phyloP scores from a whole-genome alignment of 2,329 filamentous ascomycete species.

The Simplicillium sp. region DNA sequence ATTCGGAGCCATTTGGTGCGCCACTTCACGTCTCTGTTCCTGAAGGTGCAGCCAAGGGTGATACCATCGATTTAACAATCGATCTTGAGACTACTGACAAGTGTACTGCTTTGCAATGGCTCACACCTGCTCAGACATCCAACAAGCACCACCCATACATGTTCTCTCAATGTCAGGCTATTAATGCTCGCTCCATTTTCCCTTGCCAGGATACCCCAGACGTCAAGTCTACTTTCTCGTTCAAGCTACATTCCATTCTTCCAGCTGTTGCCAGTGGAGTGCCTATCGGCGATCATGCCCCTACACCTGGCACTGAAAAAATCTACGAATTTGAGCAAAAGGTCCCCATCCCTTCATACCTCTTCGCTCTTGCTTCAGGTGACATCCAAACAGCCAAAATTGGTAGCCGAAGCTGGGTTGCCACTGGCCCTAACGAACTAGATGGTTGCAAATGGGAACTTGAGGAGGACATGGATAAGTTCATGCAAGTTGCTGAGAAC shows the following conservation, averaged over 20 bases:
- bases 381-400: constrained; percentile 82
- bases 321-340: constrained; percentile 82
- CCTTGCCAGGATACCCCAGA: constrained; percentile 97
- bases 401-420: constrained; percentile 75
- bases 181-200: constrained; percentile 87
- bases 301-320: constrained; percentile 38
- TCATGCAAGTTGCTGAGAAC: constrained; percentile 77
- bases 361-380: constrained; percentile 84
- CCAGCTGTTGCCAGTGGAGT: constrained; percentile 91
- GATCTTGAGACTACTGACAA: constrained; percentile 71
- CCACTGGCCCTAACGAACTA: constrained; percentile 81
- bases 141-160: constrained; percentile 96
- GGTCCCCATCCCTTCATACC: constrained; percentile 86
- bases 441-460: constrained; percentile 83
- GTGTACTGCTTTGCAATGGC: constrained; percentile 92
- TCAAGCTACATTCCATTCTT: constrained; percentile 76
- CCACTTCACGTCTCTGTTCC: constrained; percentile 59
- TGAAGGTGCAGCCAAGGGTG: constrained; percentile 41
- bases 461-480: constrained; percentile 82
- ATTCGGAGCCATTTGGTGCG: constrained; percentile 64
- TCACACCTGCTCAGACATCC: constrained; percentile 85
- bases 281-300: constrained; percentile 33
- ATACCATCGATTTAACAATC: constrained; percentile 49
- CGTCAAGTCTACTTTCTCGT: constrained; percentile 90
- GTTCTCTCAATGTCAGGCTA: constrained; percentile 97